Conservation (phyloP, 2,329 filamentous ascomycete species). For the Colletotrichum chlorophyti region DNA sequence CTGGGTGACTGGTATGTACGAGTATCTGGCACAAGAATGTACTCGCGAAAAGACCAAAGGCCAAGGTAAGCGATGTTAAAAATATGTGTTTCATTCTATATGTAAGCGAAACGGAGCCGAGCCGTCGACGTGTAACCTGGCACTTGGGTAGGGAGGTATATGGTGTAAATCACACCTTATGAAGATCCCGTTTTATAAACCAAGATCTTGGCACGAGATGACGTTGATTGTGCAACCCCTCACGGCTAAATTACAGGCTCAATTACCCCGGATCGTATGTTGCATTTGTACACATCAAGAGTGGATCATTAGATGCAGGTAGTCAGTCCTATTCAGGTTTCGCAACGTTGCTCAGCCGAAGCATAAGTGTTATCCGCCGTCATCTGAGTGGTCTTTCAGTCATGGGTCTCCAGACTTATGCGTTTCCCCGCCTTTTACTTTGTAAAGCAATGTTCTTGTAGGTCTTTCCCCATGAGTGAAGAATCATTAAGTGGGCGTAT, state of each 20-base stretch:
- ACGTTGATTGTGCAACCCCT: slow-evolving; percentile 18
- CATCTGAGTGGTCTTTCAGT: too few species aligned
- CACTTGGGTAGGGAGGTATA: neutral
- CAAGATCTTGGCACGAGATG: neutral
- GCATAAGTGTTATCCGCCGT: too few species aligned
- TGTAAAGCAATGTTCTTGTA: too few species aligned
- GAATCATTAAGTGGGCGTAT: too few species aligned
- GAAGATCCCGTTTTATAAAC: slow-evolving; percentile 6
- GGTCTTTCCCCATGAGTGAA: too few species aligned
- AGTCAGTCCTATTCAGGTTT: slow-evolving; percentile 1
- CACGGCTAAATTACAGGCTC: slow-evolving; percentile 21
- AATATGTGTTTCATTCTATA: neutral
- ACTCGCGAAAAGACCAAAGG: neutral
- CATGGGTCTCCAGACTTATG: too few species aligned
- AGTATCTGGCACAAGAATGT: neutral
- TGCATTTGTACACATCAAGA: slow-evolving; percentile 5
- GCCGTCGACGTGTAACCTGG: neutral
- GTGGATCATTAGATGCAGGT: neutral
- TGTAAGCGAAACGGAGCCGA: neutral
- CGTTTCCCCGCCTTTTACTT: too few species aligned
- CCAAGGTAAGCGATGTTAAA: neutral
- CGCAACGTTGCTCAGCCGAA: slow-evolving; percentile 9
- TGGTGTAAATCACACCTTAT: too few species aligned
- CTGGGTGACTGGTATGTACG: too few species aligned
- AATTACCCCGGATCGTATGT: slow-evolving; percentile 17